Percentiles rank a stretch among this genome's conserved stretches.
phyloP scores from a whole-genome alignment of 306 rosid genomes.

The Vigna hirtella region DNA sequence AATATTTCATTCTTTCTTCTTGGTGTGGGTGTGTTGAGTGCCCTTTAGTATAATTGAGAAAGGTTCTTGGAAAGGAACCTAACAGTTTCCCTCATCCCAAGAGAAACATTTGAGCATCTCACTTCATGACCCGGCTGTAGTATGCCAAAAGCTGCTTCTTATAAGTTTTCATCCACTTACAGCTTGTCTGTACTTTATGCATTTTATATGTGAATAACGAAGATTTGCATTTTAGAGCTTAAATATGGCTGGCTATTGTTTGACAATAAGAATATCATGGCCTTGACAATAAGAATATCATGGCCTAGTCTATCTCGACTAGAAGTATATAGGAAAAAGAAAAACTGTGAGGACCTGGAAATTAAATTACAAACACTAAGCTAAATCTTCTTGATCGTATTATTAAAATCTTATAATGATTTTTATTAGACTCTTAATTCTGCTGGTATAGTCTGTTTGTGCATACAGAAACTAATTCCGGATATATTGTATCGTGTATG shows the following conservation, averaged over 20 bases:
- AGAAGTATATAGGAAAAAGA: not conserved
- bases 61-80: too few species aligned
- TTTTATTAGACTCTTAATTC: not conserved
- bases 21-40: too few species aligned
- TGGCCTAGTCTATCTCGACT: not conserved
- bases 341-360: not conserved
- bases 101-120: constrained; percentile 1
- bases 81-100: too few species aligned
- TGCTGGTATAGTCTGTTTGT: too few species aligned
- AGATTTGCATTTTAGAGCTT: not conserved
- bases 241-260: constrained; percentile 6
- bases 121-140: not conserved
- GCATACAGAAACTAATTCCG: constrained; percentile 20
- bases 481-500: constrained; percentile 6
- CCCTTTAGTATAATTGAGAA: too few species aligned
- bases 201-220: not conserved
- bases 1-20: too few species aligned
- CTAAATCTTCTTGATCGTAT: not conserved
- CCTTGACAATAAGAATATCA: not conserved
- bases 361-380: not conserved
- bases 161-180: not conserved
- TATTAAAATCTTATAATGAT: constrained; percentile 6
- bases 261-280: not conserved
- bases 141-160: not conserved
- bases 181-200: not conserved